phyloP scores from a whole-genome alignment of 2,329 filamentous ascomycete species.

The Graphiopsis chlorocephala region DNA sequence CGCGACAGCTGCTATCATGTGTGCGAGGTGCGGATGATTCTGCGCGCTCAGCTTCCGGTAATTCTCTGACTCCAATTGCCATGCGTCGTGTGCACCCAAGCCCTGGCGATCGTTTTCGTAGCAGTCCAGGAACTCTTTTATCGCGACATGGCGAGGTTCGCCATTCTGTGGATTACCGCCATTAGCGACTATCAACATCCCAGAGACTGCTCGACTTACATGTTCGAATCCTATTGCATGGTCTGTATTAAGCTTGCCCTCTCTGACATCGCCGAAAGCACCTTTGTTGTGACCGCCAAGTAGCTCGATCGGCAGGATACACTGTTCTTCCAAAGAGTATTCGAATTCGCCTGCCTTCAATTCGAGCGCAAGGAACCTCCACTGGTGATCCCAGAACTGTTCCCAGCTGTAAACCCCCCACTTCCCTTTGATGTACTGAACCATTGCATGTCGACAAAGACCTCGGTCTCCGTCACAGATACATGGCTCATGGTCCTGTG shows the following conservation, averaged over 20 bases:
- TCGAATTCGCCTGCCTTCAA: not conserved
- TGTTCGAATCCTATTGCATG: not conserved
- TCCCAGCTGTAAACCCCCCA: not conserved
- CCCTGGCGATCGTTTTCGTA: not conserved
- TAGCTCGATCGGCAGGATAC: not conserved
- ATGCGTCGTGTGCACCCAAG: not conserved
- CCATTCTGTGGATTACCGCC: not conserved
- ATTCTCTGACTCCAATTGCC: not conserved
- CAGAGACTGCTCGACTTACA: not conserved
- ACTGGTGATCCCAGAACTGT: not conserved
- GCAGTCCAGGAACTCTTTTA: not conserved
- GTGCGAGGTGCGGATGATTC: not conserved
- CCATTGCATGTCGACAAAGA: not conserved
- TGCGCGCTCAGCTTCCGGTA: not conserved
- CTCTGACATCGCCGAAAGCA: not conserved
- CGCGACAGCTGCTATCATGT: not conserved
- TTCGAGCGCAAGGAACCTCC: not conserved
- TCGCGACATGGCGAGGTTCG: not conserved
- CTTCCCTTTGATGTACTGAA: not conserved
- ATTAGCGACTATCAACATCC: not conserved
- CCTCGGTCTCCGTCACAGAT: not conserved
- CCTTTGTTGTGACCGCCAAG: not conserved
- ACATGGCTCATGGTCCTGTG: not conserved
- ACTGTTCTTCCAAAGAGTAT: not conserved
- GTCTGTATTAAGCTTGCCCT: not conserved